Evolutionary conservation across 179 eudicot genomes (phyloP).

Genomic region (Carnegiea gigantea): DNA sequence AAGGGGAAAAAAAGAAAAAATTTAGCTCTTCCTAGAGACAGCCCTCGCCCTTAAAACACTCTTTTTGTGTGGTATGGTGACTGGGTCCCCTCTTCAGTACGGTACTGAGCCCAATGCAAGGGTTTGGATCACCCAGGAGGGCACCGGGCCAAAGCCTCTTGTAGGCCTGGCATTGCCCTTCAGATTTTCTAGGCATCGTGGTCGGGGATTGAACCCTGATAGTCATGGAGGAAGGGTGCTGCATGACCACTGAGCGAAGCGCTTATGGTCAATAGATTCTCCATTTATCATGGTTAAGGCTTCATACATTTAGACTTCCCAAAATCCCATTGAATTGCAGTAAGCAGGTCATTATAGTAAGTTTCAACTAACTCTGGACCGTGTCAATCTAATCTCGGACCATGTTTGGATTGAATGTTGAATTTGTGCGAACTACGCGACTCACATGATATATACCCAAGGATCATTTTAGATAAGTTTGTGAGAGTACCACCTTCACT

Average conservation of each 20-base stretch:
- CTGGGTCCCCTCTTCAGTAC: neutral
- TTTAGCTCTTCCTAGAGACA: neutral
- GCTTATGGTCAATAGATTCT: neutral
- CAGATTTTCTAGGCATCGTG: neutral
- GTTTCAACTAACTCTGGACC: neutral
- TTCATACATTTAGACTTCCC: neutral
- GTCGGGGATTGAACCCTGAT: neutral
- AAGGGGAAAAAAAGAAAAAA: neutral
- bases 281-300: neutral
- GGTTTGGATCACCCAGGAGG: no score
- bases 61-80: no score
- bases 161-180: neutral
- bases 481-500: slow-evolving; percentile 58
- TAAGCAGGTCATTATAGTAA: neutral
- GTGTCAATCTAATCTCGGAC: neutral
- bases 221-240: neutral
- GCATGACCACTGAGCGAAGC: neutral
- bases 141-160: no score
- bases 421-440: slow-evolving; percentile 3
- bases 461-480: neutral
- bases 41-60: neutral
- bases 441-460: neutral
- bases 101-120: neutral
- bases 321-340: neutral
- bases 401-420: neutral